Evolutionary conservation across 768 basidiomycete species (phyloP), one percentile per base, ranked within the genome.

Genomic region (Phaeotremella fagi): DNA sequence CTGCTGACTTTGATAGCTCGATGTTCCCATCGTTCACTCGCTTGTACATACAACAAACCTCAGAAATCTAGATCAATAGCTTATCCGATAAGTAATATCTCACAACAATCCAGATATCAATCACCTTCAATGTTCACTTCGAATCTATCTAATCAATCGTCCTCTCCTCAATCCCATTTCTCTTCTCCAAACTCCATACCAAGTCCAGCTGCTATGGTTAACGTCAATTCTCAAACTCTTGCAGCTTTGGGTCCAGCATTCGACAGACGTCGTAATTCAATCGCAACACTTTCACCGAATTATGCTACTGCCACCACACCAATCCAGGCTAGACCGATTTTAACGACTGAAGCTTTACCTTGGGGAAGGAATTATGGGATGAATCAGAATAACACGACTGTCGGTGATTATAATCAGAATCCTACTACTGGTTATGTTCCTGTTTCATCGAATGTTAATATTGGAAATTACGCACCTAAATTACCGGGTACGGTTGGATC

Each of bases 11-110:
- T 11, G n/a, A 18, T 35, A 71, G 69, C 53, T 1, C 66, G 66
- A 15, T 71, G 69, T 48, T 24, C 57, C 15, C 61, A 59, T 45
- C 63, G 63, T 4, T 61, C 64, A 23, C 37, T 68, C 26, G 29
- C 26, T 2, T 71, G 66, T 48, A 53, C 62, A 0, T 68, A 68
- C 51, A 60, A 57, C 60, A 71, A 68, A 24, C 50, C 61, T 1
- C 52, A 59, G 9, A 54, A 57, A 36, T 54, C 60, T 0, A 50
- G 66, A 4, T 54, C 55, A 2, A 36, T 61, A 20, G 58, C 51
- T 22, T 41, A 41, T 41, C 38, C 31, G 9, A 33, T 33, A 38
- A 47, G 48, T 0, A 43, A 38, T 6, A 50, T 52, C 12, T 45
- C 52, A 1, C 43, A 26, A 16, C 45, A 51, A 26, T n/a, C n/a